Percentiles rank a stretch among this genome's conserved stretches.
Evolutionary conservation across 2,329 filamentous ascomycete genomes (phyloP).

Genomic region (Shiraia bambusicola): DNA sequence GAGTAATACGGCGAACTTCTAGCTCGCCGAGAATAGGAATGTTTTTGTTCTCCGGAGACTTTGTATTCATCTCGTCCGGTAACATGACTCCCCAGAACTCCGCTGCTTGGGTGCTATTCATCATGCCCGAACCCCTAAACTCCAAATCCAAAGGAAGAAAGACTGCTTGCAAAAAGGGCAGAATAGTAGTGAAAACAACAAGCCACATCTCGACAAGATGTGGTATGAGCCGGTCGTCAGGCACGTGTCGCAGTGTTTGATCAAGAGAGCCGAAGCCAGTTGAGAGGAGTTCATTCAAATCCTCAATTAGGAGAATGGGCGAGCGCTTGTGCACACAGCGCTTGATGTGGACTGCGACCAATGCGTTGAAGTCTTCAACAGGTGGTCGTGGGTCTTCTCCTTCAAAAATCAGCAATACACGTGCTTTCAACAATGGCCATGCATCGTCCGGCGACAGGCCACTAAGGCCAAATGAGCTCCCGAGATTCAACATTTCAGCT

Average conservation of each 20-base stretch:
- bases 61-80: constrained; percentile 50
- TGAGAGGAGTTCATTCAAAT: constrained; percentile 71
- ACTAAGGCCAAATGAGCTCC: constrained; percentile 50
- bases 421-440: constrained; percentile 77
- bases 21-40: constrained; percentile 58
- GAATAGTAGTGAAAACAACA: constrained; percentile 82
- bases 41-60: constrained; percentile 46
- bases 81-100: constrained; percentile 85
- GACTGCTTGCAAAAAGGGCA: constrained; percentile 93
- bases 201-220: constrained; percentile 93
- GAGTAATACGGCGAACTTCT: constrained; percentile 84
- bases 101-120: constrained; percentile 74
- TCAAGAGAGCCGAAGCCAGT: constrained; percentile 86
- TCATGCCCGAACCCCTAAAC: constrained; percentile 82
- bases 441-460: constrained; percentile 67
- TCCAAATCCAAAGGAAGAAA: constrained; percentile 92
- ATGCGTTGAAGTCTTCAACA: constrained; percentile 78
- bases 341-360: constrained; percentile 77
- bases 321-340: constrained; percentile 73
- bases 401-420: constrained; percentile 76
- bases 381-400: constrained; percentile 78
- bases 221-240: constrained; percentile 86
- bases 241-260: constrained; percentile 73
- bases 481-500: constrained; percentile 48
- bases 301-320: constrained; percentile 71